These are phyloP conservation scores for Pleurozium schreberi DNA, from an alignment of 225 moss, liverwort and hornwort genomes.

Conservation along the genomic window DNA sequence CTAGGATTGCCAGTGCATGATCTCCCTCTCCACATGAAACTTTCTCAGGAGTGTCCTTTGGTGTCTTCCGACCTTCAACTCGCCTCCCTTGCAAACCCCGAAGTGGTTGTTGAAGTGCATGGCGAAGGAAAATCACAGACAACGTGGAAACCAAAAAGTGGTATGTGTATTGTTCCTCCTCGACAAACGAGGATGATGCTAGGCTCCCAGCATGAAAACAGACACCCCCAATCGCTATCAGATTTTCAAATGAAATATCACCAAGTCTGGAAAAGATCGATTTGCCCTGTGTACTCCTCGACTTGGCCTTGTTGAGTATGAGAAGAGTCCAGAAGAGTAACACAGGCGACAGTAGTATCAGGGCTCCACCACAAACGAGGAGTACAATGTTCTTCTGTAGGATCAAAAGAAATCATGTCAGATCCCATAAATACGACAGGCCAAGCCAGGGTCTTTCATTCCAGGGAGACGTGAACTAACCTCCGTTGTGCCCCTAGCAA, in stretches of 20 bases:
- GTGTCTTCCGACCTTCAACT: neutral
- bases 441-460: neutral
- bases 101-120: slow-evolving; percentile 30
- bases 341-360: slow-evolving; percentile 51
- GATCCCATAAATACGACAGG: neutral
- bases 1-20: slow-evolving; percentile 2
- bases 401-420: neutral
- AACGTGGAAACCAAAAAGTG: slow-evolving; percentile 64
- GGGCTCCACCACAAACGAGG: slow-evolving; percentile 36
- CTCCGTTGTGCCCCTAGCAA: slow-evolving; percentile 74
- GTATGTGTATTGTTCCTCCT: slow-evolving; percentile 80
- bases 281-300: neutral
- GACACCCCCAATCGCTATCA: slow-evolving; percentile 52
- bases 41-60: neutral
- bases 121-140: slow-evolving; percentile 36
- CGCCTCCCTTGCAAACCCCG: neutral
- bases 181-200: slow-evolving; percentile 78
- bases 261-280: neutral
- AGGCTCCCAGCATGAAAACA: slow-evolving; percentile 56
- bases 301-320: slow-evolving; percentile 15
- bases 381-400: slow-evolving; percentile 39
- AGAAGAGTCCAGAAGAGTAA: slow-evolving; percentile 28
- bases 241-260: slow-evolving; percentile 11
- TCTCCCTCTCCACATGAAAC: neutral
- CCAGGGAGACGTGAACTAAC: slow-evolving; percentile 11